Percentiles rank a stretch among this genome's conserved stretches.
Conservation (phyloP, 202 grass and related monocot genomes). For the Zoysia matrella region DNA sequence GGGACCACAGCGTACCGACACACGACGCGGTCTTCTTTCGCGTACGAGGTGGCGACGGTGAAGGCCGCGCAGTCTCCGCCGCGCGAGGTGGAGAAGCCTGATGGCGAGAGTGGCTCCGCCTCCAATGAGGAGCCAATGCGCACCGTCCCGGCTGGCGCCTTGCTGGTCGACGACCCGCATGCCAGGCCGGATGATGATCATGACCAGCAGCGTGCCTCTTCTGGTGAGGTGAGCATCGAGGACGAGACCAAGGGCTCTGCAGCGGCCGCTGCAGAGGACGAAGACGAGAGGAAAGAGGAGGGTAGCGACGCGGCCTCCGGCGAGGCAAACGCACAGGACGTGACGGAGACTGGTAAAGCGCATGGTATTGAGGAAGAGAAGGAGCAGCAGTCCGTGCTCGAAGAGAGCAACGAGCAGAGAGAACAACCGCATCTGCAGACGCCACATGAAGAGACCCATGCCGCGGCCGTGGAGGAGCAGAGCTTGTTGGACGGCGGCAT, state of each 20-base stretch:
- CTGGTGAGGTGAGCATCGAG: constrained; percentile 18
- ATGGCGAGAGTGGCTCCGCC: background rate
- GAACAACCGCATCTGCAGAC: constrained; percentile 36
- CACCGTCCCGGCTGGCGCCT: background rate
- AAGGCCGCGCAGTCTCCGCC: constrained; percentile 21
- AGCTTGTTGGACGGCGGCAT: constrained; percentile 74
- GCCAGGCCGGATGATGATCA: constrained; percentile 31
- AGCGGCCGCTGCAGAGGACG: constrained; percentile 14
- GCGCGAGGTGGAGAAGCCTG: constrained; percentile 16
- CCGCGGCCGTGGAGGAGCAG: constrained; percentile 51
- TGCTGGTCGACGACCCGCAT: constrained; percentile 32
- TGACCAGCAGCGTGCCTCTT: too few relatives aligned
- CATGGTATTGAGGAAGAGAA: constrained; percentile 19
- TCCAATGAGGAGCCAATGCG: constrained; percentile 33
- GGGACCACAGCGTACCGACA: constrained; percentile 43
- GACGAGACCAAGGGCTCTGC: constrained; percentile 35
- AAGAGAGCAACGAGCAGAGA: background rate
- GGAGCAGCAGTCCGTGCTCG: constrained; percentile 13
- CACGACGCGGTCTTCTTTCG: constrained; percentile 54
- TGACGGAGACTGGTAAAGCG: background rate
- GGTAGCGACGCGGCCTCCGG: background rate
- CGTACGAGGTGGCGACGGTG: constrained; percentile 37
- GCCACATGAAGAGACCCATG: constrained; percentile 25
- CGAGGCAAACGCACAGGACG: constrained; percentile 31
- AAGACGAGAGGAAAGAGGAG: background rate